phyloP scores from a whole-genome alignment of 73 alveolate species.

The Symbiodinium natans region DNA sequence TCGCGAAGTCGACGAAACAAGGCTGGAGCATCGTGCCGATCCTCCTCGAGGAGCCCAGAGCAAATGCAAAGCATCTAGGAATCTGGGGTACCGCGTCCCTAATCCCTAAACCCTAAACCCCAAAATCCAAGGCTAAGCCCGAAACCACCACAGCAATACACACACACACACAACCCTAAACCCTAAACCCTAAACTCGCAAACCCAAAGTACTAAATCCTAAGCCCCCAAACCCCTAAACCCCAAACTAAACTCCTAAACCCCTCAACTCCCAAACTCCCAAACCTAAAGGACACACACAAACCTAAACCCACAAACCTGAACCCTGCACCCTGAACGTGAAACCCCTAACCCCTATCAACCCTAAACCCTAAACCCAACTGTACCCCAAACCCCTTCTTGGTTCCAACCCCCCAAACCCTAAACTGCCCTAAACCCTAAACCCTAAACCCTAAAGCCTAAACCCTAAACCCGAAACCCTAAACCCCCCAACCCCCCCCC shows the following conservation, averaged over 20 bases:
- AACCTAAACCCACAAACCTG: neutral
- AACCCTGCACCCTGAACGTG: neutral
- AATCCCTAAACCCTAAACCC: too few species aligned
- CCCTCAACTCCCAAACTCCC: neutral
- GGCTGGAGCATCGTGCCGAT: too few species aligned
- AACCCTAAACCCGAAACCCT: neutral
- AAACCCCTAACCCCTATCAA: neutral
- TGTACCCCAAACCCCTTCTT: too few species aligned
- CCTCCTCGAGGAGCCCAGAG: too few species aligned
- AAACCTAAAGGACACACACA: neutral
- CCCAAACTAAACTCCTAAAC: neutral
- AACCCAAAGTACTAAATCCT: neutral
- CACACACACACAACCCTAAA: neutral
- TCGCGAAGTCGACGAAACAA: too few species aligned
- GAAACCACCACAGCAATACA: neutral
- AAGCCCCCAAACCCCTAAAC: neutral
- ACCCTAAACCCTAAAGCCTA: neutral
- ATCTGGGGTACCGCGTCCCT: too few species aligned
- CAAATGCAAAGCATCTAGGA: too few species aligned
- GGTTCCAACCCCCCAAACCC: too few species aligned
- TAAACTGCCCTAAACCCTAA: neutral
- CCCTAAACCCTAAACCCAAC: neutral
- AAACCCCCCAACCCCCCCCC: neutral
- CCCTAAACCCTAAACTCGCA: neutral
- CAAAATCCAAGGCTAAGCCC: neutral